Percentiles rank a stretch among this genome's conserved stretches.
These are phyloP conservation scores for Pseudogymnoascus sp. DNA, from an alignment of 2,329 filamentous ascomycete species.

Conservation along the genomic window DNA sequence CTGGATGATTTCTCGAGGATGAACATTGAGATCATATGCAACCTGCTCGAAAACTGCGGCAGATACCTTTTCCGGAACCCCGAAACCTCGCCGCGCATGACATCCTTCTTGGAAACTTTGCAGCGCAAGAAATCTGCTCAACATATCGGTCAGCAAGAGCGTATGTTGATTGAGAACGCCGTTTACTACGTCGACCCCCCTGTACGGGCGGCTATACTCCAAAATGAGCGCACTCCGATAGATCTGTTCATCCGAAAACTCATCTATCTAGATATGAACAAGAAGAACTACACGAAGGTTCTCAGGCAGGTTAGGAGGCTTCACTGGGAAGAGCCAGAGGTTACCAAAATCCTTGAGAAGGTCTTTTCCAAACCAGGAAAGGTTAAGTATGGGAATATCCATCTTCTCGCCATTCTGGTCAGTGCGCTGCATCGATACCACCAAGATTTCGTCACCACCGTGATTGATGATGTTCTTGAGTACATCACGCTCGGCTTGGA, in stretches of 20 bases:
- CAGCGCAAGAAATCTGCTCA: constrained; percentile 94
- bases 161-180: constrained; percentile 97
- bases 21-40: constrained; percentile 98
- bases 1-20: constrained; percentile 95
- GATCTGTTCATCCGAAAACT: constrained; percentile 90
- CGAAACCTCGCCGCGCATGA: constrained; percentile 88
- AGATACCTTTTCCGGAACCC: constrained; percentile 87
- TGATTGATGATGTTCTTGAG: constrained; percentile 88
- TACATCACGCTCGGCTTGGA: constrained; percentile 81
- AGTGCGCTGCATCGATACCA: constrained; percentile 88
- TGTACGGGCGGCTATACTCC: constrained; percentile 83
- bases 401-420: constrained; percentile 81
- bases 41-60: constrained; percentile 91
- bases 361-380: constrained; percentile 94
- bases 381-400: constrained; percentile 95
- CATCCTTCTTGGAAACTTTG: constrained; percentile 85
- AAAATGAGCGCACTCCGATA: constrained; percentile 90
- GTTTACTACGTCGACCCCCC: constrained; percentile 97
- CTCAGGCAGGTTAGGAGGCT: constrained; percentile 90
- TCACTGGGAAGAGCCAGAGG: constrained; percentile 92
- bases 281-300: constrained; percentile 86
- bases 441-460: constrained; percentile 77
- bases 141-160: constrained; percentile 89
- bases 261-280: constrained; percentile 87
- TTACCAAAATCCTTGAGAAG: constrained; percentile 53